A percentile compares a stretch with the other conserved stretches of the same genome.
Evolutionary conservation across 345 rosid species (phyloP).

Genomic region (Hibiscus trionum): DNA sequence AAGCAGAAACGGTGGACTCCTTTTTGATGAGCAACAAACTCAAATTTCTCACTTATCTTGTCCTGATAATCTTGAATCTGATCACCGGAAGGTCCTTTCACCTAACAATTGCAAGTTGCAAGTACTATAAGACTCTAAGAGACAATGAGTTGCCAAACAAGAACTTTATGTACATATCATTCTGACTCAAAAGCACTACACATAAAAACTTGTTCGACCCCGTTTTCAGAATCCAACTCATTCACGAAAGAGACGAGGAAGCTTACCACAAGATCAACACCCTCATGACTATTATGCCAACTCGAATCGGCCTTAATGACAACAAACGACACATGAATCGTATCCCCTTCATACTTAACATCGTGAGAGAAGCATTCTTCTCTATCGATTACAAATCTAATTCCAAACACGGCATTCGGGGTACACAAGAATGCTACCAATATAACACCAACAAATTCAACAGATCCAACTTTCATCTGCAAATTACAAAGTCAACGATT

Average conservation of each 20-base stretch:
- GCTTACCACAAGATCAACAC: conserved; percentile 63
- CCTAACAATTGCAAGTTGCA: conserved; percentile 26
- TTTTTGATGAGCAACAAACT: conserved; percentile 47
- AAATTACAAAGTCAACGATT: neutral
- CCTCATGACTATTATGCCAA: conserved; percentile 48
- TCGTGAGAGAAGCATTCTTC: conserved; percentile 65
- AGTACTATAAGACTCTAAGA: neutral
- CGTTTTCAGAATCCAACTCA: neutral
- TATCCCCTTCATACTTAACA: conserved; percentile 55
- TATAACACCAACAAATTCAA: conserved; percentile 13
- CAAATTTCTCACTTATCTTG: conserved; percentile 61
- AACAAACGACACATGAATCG: conserved; percentile 53
- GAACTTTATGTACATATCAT: neutral
- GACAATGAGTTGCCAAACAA: neutral
- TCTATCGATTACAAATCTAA: conserved; percentile 52
- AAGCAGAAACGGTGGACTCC: conserved; percentile 70
- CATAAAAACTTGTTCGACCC: neutral
- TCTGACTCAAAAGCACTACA: neutral
- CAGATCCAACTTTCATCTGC: conserved; percentile 32
- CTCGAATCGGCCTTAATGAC: conserved; percentile 45
- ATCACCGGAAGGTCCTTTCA: conserved; percentile 56
- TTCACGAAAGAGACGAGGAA: neutral
- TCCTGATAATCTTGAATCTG: conserved; percentile 55
- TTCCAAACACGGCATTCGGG: conserved; percentile 31
- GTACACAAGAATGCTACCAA: conserved; percentile 29